These are phyloP conservation scores for Epichloe baconii DNA, from an alignment of 2,329 filamentous ascomycete species.

Conservation along the genomic window DNA sequence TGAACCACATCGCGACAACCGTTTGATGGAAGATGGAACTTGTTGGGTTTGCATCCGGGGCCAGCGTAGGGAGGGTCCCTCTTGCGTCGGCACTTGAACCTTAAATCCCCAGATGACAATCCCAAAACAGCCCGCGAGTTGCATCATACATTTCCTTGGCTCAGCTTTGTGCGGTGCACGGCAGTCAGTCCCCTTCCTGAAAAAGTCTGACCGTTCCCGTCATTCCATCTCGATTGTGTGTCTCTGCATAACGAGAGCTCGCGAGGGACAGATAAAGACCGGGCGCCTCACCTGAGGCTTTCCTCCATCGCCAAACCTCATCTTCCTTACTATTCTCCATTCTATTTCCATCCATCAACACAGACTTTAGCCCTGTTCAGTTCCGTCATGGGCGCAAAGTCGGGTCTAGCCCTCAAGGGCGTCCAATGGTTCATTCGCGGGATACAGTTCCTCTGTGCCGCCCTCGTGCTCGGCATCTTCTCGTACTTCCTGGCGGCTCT, in stretches of 20 bases:
- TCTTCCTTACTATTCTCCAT: neutral
- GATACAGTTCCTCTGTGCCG: slow-evolving; percentile 60
- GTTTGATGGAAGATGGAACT: neutral
- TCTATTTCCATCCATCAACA: no score
- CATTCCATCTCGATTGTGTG: no score
- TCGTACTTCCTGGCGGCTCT: slow-evolving; percentile 74
- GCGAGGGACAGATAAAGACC: no score
- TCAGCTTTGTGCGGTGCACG: no score
- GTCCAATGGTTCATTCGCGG: slow-evolving; percentile 58
- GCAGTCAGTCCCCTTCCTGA: no score
- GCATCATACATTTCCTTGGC: neutral
- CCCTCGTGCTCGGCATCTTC: slow-evolving; percentile 65
- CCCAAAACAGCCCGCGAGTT: neutral
- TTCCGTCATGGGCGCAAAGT: slow-evolving; percentile 16
- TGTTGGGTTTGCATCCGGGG: neutral
- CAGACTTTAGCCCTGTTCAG: no score
- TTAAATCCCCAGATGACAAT: neutral
- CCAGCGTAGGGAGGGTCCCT: neutral
- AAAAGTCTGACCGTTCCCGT: no score
- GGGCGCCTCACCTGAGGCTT: no score
- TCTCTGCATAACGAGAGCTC: no score
- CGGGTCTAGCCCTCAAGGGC: slow-evolving; percentile 47
- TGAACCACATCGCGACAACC: neutral
- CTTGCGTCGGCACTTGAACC: neutral
- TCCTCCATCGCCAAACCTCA: neutral